Evolutionary conservation across 495 filamentous ascomycete species (phyloP).

Genomic region (Talaromyces liani): DNA sequence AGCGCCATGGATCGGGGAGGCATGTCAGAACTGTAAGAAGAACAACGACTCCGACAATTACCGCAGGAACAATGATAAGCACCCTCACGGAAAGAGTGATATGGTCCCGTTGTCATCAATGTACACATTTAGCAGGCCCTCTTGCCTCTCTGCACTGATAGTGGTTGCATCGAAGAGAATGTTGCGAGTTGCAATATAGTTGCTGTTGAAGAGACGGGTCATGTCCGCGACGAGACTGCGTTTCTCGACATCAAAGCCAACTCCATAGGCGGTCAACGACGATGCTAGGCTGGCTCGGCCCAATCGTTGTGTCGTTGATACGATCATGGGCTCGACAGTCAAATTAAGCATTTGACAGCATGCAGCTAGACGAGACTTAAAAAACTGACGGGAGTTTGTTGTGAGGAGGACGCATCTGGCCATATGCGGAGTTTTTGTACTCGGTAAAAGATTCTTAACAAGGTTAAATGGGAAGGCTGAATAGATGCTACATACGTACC

Average conservation of each 20-base stretch:
- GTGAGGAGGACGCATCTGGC: background rate
- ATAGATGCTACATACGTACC: background rate
- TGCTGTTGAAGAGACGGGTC: constrained; percentile 20
- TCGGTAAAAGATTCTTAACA: background rate
- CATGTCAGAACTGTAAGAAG: background rate
- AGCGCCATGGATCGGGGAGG: constrained; percentile 6
- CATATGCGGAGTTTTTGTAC: background rate
- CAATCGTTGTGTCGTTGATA: constrained; percentile 16
- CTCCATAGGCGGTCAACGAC: constrained; percentile 14
- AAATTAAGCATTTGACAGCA: background rate
- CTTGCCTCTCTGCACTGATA: constrained; percentile 6
- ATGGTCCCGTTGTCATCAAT: constrained; percentile 7
- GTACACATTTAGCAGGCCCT: background rate
- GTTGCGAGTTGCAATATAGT: constrained; percentile 26
- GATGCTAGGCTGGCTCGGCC: constrained; percentile 21
- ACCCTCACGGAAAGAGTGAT: constrained; percentile 21
- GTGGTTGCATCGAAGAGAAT: constrained; percentile 21
- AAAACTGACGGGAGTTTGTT: background rate
- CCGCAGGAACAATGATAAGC: constrained; percentile 21
- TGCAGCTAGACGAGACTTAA: background rate
- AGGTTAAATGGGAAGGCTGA: background rate
- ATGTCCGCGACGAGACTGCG: constrained; percentile 23
- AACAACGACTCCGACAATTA: constrained; percentile 12
- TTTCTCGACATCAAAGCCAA: constrained; percentile 20
- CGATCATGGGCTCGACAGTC: constrained; percentile 15